Base-by-base conservation (phyloP, 148 eudicot species). In the Polygonum maritimum region DNA sequence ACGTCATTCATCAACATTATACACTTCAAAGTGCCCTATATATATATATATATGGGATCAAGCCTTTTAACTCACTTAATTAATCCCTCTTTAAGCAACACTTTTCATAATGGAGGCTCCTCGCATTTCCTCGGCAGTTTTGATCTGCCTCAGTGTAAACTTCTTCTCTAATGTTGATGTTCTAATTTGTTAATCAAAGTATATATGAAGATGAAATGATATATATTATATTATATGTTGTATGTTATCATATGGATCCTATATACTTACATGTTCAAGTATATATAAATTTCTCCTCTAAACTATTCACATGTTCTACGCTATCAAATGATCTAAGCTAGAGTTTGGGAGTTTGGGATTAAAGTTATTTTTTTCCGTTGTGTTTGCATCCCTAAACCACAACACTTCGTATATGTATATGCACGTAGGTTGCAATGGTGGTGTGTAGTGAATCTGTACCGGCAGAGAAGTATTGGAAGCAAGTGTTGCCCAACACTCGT, bases 401-500 rank as follows among this genome's bases (percentile, higher is more conserved):
- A 26, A 26, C 31, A 26, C 31, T 26, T 26, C 31, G 0, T 3
- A 31, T 51, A 7, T 26, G 4, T 31, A 33, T 74, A 54, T 38
- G n/a, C 71, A 54, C 15, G 33, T 82, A 92, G 91, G 77, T 87
- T 73, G 81, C 82, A 41, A 11, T 81, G 76, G 83, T 86, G 19
- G 84, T 67, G 41, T 80, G 90, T 80, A 79, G 87, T 82, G 93
- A 88, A 83, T 74, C 78, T 75, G 35, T 77, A 69, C 55, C 89
- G 1, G 49, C 87, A 0, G 91, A 86, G 69, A 83, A 76, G 8
- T 92, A 90, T 69, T 90, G 97, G 97, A 86, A 84, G 22, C 79
- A 82, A 3, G 75, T 84, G 70, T 81, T 92, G 85, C 95, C 95
- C 5, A 83, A 90, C 77, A 83, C 95, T 73, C 87, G 82, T 62